A percentile compares a stretch with the other conserved stretches of the same genome.
phyloP scores from a whole-genome alignment of 225 moss, liverwort and hornwort genomes.

The Straminergon stramineum region DNA sequence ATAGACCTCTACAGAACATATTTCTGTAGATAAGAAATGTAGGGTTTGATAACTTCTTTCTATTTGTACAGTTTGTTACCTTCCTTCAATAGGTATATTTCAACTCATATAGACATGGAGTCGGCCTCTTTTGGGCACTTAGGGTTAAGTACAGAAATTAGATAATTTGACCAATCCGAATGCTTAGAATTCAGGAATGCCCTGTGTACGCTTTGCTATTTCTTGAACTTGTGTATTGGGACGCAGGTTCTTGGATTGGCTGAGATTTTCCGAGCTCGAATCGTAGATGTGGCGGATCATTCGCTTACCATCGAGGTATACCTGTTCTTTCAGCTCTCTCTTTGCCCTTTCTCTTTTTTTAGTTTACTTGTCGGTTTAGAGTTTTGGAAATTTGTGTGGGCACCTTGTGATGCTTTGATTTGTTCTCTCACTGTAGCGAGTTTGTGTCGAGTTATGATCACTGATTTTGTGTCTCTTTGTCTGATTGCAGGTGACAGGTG shows the following conservation, averaged over 20 bases:
- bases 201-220: not conserved
- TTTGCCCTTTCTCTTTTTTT: not conserved
- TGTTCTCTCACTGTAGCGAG: not conserved
- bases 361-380: not conserved
- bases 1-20: not conserved
- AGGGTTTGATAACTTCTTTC: not conserved
- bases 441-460: not conserved
- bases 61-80: too few species aligned
- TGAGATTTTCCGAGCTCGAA: conserved; percentile 76
- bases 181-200: not conserved
- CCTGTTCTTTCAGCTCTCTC: not conserved
- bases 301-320: conserved; percentile 79
- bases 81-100: not conserved
- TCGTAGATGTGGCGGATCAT: conserved; percentile 87
- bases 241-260: conserved; percentile 71
- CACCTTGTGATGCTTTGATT: not conserved
- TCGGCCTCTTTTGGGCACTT: not conserved
- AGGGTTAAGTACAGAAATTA: too few species aligned
- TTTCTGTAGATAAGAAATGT: not conserved
- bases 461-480: not conserved
- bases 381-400: not conserved
- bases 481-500: conserved; percentile 72
- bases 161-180: not conserved
- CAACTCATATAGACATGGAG: not conserved
- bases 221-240: not conserved